phyloP scores from a whole-genome alignment of 306 rosid species.

The Argentina anserina region DNA sequence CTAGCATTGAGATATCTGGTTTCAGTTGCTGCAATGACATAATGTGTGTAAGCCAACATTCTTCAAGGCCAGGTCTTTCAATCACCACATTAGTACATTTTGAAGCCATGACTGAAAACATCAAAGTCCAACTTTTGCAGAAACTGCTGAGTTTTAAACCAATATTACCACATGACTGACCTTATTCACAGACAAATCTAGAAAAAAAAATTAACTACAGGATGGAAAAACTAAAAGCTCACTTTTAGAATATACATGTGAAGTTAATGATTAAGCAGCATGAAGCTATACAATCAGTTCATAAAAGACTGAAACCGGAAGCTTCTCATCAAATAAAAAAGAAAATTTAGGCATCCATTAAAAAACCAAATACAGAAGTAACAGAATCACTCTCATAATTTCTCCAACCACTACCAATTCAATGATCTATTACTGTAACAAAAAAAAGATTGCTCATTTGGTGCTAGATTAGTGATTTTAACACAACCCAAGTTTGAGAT shows the following conservation, averaged over 20 bases:
- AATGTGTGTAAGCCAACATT: slow-evolving; percentile 20
- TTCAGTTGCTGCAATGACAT: slow-evolving; percentile 72
- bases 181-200: not conserved
- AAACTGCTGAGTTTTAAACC: not conserved
- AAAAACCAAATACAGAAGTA: not conserved
- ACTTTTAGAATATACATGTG: not conserved
- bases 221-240: not conserved
- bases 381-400: not conserved
- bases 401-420: not conserved
- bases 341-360: not conserved
- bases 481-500: slow-evolving; percentile 26
- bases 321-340: no score
- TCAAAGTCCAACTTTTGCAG: not conserved
- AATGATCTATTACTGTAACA: not conserved
- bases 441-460: not conserved
- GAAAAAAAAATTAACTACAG: not conserved
- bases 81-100: slow-evolving; percentile 7
- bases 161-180: not conserved
- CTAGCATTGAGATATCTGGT: slow-evolving; percentile 89
- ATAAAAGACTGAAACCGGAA: not conserved
- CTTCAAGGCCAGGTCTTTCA: not conserved
- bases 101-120: slow-evolving; percentile 1
- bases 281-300: not conserved
- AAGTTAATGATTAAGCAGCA: not conserved
- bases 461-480: not conserved